Evolutionary conservation across 257 asterid genomes (phyloP), one percentile per base, ranked within the genome.

Genomic region (Fraxinus pennsylvanica): DNA sequence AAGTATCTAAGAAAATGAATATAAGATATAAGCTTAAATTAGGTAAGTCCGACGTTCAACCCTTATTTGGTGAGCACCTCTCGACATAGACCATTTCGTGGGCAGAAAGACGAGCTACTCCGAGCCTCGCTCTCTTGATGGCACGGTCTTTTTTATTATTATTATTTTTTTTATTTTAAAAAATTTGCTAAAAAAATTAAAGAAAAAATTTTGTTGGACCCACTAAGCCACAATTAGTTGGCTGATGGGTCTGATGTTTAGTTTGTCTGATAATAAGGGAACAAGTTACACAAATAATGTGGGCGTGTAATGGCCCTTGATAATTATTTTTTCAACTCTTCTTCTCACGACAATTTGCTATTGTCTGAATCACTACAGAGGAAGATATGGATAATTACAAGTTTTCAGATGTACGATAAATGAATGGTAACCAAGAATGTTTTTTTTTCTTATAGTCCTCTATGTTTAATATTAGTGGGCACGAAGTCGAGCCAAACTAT

Each of bases 181-280:
- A 52, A 29, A 29, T 15, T 6, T 21, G 10, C 1, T 21, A 22
- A 59, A n/a, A 25, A 7, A 6, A 14, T 27, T 65, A 36, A 36
- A 36, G 36, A 19, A 61, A 15, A 52, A n/a, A 21, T 6, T 52
- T 52, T 30, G 39, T 5, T 52, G 54, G 68, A n/a, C n/a, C 63
- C 63, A 5, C 7, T 14, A 54, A 19, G 66, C 63, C 57, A 72
- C 41, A 50, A 22, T n/a, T 25, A 81, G 72, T 72, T 72, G 81
- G 77, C 77, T 25, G 35, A 71, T 73, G 78, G 81, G 84, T 76
- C 78, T 77, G 72, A 27, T 10, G 36, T 65, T 35, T 50, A 67
- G 69, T 80, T 73, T 73, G 75, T 67, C 79, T 68, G 71, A 68
- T 77, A 67, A 73, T 73, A 76, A 76, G 73, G 76, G 69, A 73